These are phyloP conservation scores for Stenogyne calaminthoides DNA, from an alignment of 305 asterid species.

Conservation along the genomic window DNA sequence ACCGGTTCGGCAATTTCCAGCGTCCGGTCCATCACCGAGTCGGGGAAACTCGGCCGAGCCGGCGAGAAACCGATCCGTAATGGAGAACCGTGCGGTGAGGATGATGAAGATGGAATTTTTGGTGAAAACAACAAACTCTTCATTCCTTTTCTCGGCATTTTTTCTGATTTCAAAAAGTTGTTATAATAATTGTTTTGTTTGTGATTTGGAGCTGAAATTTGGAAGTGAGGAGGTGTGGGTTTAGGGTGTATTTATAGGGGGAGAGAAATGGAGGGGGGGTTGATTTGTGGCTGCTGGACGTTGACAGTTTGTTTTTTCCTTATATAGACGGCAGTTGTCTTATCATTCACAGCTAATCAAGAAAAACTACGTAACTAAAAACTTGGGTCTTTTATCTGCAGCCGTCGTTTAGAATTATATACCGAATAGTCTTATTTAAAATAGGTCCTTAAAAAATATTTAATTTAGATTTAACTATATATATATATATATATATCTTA, in stretches of 20 bases:
- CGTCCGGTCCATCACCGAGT: conserved; percentile 67
- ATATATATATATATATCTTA: no score
- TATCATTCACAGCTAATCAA: not conserved
- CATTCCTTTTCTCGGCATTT: conserved; percentile 76
- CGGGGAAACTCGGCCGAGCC: conserved; percentile 56
- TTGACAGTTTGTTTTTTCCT: not conserved
- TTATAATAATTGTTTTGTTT: not conserved
- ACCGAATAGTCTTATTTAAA: no score
- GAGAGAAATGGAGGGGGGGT: not conserved
- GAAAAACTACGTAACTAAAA: not conserved
- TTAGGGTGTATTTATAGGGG: conserved; percentile 18
- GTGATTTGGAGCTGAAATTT: not conserved
- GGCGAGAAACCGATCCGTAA: conserved; percentile 53
- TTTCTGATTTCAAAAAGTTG: not conserved
- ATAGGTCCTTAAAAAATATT: no score
- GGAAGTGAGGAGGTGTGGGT: conserved; percentile 3
- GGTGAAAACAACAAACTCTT: conserved; percentile 56
- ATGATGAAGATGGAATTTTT: conserved; percentile 28
- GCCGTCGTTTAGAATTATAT: no score
- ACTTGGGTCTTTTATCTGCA: not conserved
- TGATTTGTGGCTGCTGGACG: no score
- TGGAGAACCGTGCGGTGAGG: conserved; percentile 42
- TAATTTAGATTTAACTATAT: no score
- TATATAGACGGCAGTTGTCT: not conserved
- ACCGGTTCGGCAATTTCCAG: conserved; percentile 62